A percentile compares a stretch with the other conserved stretches of the same genome.
Evolutionary conservation across 495 filamentous ascomycete species (phyloP).

Genomic region (Aspergillus sclerotioniger): DNA sequence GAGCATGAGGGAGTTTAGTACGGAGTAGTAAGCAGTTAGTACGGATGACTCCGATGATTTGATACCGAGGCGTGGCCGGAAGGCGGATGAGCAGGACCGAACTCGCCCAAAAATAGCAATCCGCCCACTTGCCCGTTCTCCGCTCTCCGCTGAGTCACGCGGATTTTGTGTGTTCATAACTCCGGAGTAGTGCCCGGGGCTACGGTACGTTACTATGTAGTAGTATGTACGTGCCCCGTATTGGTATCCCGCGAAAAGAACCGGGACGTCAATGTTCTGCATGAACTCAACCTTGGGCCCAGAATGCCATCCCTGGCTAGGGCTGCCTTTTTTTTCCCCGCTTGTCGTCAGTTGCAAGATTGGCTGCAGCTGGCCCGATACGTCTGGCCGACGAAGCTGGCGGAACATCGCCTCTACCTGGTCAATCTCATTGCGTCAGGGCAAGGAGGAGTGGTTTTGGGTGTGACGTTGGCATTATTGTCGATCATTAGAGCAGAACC

Average conservation of each 20-base stretch:
- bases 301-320: not conserved
- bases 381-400: too few species aligned
- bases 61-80: not conserved
- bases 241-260: not conserved
- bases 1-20: not conserved
- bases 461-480: slow-evolving; percentile 4
- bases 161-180: not conserved
- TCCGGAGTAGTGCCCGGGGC: not conserved
- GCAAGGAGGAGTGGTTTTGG: not conserved
- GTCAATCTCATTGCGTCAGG: not conserved
- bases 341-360: not conserved
- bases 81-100: not conserved
- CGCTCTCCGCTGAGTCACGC: not conserved
- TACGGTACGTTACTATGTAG: not conserved
- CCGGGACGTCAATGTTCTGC: not conserved
- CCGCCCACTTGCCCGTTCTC: not conserved
- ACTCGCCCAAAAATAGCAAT: slow-evolving; percentile 2
- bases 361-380: not conserved
- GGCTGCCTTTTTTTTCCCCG: not conserved
- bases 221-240: not conserved
- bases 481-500: slow-evolving; percentile 2
- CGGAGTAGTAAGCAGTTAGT: too few species aligned
- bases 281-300: not conserved
- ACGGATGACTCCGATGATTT: not conserved
- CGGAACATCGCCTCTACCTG: too few species aligned